Conservation (phyloP, 1,139 yeast species). For the Saccharomycopsis hybrid region DNA sequence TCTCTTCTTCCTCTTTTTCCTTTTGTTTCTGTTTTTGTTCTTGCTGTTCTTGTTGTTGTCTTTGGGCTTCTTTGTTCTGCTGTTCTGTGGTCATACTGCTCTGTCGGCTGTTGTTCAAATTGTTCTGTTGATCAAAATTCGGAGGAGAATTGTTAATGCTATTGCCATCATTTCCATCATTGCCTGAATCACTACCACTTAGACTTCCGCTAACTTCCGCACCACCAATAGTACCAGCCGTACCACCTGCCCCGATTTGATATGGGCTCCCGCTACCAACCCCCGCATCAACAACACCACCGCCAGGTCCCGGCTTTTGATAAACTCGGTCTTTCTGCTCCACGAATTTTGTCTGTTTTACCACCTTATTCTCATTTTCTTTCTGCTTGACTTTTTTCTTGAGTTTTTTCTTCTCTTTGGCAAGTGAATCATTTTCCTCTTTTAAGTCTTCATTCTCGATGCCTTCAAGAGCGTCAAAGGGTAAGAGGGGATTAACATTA, state of each 20-base stretch:
- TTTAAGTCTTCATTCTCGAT: slow-evolving; percentile 23
- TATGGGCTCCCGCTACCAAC: no score
- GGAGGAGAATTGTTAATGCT: slow-evolving; percentile 5
- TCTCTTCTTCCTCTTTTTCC: slow-evolving; percentile 19
- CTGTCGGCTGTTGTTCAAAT: neutral
- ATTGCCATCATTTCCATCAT: slow-evolving; percentile 16
- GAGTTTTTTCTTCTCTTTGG: slow-evolving; percentile 19
- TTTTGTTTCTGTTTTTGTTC: slow-evolving; percentile 1
- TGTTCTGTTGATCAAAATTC: no score
- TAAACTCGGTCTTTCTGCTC: no score
- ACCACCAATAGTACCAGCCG: no score
- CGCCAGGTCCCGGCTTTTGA: no score
- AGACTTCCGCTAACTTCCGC: no score
- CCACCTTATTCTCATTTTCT: slow-evolving; percentile 17
- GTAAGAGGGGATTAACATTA: slow-evolving; percentile 30
- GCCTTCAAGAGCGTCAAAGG: slow-evolving; percentile 28
- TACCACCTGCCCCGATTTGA: no score
- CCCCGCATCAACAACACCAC: no score
- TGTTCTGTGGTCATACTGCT: no score
- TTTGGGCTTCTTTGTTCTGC: neutral
- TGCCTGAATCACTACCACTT: no score
- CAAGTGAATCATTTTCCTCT: slow-evolving; percentile 21
- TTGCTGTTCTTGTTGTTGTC: neutral
- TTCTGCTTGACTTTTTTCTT: slow-evolving; percentile 23
- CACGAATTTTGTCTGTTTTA: no score